Base-by-base conservation (phyloP, 2,329 filamentous ascomycete genomes). In the Hirsutella thompsonii region DNA sequence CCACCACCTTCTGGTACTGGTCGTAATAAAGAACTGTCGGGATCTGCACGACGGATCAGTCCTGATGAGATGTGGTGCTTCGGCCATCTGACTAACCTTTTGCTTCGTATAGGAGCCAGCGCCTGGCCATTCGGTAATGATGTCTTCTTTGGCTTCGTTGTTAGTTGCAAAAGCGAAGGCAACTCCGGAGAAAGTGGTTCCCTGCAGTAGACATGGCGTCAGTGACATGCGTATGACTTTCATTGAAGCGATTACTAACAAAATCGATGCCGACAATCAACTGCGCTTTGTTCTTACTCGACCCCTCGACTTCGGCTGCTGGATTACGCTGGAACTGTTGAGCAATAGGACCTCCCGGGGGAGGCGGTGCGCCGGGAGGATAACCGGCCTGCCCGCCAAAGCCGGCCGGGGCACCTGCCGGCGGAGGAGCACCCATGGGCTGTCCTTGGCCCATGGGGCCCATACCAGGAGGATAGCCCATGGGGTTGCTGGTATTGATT, bases 21-120 rank as follows among this genome's bases (percentile, higher is more conserved):
- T 98, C 92, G 60, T 98, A 98, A 70, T 98, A 98, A 46, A 98
- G 76, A n/a, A 98, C 92, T 13, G 92, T 96, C 14, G 92, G 92
- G 53, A 98, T 96, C 92, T 94, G 55, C 9, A 36, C 19, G 19
- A 26, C 20, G n/a, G 11, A 19, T 42, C 6, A 39, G 18, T 29
- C 34, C 29, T 11, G 32, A 13, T 20, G 14, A 13, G 26, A n/a
- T 18, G 14, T 10, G 13, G 4, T 42, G 48, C 14, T 20, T 4
- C 13, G 20, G n/a, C 36, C 21, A 21, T n/a, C n/a, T n/a, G 10
- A 18, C 42, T 23, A 3, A 94, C 90, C 82, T 98, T 98, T 67
- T 98, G 92, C 68, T 96, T 96, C 39, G 92, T 94, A 61, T 94
- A 90, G 42, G 92, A 95, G 51, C 92, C 92, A 29, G 92, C 89